Evolutionary conservation across 352 stramenopile genomes (phyloP).

Genomic region (Phytophthora tubulina): DNA sequence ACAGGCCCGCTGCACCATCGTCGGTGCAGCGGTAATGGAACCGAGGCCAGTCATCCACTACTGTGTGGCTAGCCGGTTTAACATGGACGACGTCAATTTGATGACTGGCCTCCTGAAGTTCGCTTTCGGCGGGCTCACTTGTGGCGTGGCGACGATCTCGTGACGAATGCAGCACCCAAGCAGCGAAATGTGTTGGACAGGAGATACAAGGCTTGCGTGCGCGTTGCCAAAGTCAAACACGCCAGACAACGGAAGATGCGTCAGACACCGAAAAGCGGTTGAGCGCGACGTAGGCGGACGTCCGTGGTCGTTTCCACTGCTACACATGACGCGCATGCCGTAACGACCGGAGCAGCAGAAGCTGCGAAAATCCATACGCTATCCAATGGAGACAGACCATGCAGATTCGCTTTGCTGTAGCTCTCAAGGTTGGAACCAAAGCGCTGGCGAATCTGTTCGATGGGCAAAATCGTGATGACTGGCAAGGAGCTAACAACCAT

Average conservation of each 20-base stretch:
- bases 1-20: not conserved
- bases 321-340: slow-evolving; percentile 28
- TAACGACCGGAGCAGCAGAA: slow-evolving; percentile 22
- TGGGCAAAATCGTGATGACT: slow-evolving; percentile 21
- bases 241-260: slow-evolving; percentile 7
- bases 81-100: slow-evolving; percentile 25
- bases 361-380: not conserved
- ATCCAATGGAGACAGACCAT: slow-evolving; percentile 10
- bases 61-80: slow-evolving; percentile 24
- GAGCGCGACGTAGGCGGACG: slow-evolving; percentile 13
- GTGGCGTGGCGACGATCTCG: not conserved
- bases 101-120: slow-evolving; percentile 26
- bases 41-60: slow-evolving; percentile 14
- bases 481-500: slow-evolving; percentile 2
- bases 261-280: slow-evolving; percentile 16
- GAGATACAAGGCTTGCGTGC: slow-evolving; percentile 37
- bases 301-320: slow-evolving; percentile 15
- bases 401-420: slow-evolving; percentile 8
- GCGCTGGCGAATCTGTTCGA: not conserved
- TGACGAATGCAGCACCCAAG: slow-evolving; percentile 17
- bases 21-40: not conserved
- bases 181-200: slow-evolving; percentile 18
- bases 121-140: slow-evolving; percentile 11
- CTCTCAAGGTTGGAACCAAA: not conserved
- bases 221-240: slow-evolving; percentile 3